Percentiles rank a stretch among this genome's conserved stretches.
Conservation (phyloP, 352 stramenopile species). For the Halophytophthora batemanensis region DNA sequence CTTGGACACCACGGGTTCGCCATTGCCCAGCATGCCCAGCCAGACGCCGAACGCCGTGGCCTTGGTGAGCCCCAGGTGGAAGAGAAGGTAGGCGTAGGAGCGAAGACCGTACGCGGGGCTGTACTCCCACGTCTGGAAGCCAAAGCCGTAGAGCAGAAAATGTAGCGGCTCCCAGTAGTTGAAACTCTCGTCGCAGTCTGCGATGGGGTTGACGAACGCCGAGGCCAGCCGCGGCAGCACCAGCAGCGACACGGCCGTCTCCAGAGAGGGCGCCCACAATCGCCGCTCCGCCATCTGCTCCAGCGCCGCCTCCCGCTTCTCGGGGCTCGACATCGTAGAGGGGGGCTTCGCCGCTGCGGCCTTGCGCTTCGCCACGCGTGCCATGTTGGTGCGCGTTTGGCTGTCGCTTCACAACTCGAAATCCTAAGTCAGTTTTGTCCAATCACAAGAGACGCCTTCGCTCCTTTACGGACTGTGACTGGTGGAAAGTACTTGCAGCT, state of each 20-base stretch:
- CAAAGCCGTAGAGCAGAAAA: conserved; percentile 92
- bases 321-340: too few relatives aligned
- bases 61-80: conserved; percentile 55
- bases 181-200: conserved; percentile 98
- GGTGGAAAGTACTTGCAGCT: too few relatives aligned
- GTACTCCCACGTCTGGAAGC: conserved; percentile 91
- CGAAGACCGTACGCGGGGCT: conserved; percentile 93
- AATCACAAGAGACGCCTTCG: neutral
- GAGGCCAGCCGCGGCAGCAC: conserved; percentile 52
- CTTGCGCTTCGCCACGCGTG: neutral
- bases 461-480: too few relatives aligned
- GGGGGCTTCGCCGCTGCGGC: too few relatives aligned
- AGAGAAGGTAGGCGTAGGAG: conserved; percentile 93
- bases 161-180: conserved; percentile 99
- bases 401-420: too few relatives aligned
- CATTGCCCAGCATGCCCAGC: conserved; percentile 25
- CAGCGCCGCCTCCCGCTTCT: neutral
- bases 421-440: neutral
- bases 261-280: conserved; percentile 54
- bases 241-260: conserved; percentile 65
- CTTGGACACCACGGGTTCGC: conserved; percentile 37
- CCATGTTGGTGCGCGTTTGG: too few relatives aligned
- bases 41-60: conserved; percentile 35
- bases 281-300: conserved; percentile 29
- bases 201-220: conserved; percentile 80